A percentile compares a stretch with the other conserved stretches of the same genome.
Conservation (phyloP, 345 rosid species). For the Noccaea bulbosa region DNA sequence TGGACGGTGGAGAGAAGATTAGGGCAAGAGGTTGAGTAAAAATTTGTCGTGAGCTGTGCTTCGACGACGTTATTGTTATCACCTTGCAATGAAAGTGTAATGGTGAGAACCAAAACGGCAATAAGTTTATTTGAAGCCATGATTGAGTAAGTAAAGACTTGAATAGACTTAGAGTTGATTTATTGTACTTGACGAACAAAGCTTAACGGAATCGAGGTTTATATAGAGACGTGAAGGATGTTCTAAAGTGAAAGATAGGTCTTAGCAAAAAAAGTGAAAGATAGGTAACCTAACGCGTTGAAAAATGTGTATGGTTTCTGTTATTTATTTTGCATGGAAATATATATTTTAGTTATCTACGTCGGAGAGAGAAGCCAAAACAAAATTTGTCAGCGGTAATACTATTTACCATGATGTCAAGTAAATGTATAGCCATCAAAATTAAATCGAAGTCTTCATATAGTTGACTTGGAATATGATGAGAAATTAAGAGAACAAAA, state of each 20-base stretch:
- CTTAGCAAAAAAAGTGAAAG: conserved; percentile 19
- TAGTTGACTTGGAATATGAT: conserved; percentile 17
- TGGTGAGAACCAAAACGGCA: conserved; percentile 42
- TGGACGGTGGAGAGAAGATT: conserved; percentile 55
- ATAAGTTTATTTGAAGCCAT: conserved; percentile 42
- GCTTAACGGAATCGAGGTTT: conserved; percentile 34
- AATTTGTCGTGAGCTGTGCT: conserved; percentile 74
- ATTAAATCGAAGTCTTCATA: not conserved
- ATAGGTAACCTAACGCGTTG: conserved; percentile 76
- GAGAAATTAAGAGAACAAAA: not conserved
- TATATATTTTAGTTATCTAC: conserved; percentile 4
- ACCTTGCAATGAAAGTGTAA: conserved; percentile 41
- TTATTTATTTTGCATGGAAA: conserved; percentile 33
- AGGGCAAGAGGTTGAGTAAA: conserved; percentile 74
- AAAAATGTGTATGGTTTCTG: conserved; percentile 23
- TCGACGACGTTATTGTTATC: conserved; percentile 39
- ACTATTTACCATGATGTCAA: not conserved
- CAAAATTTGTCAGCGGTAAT: conserved; percentile 7
- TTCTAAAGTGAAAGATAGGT: conserved; percentile 49
- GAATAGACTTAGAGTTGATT: conserved; percentile 25
- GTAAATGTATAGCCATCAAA: conserved; percentile 23
- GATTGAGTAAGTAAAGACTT: conserved; percentile 13
- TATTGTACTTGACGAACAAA: conserved; percentile 22
- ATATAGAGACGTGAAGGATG: conserved; percentile 50
- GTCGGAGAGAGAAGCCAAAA: conserved; percentile 7